A percentile compares a stretch with the other conserved stretches of the same genome.
Evolutionary conservation across 2,329 filamentous ascomycete species (phyloP).

Genomic region (Claviceps humidiphila): DNA sequence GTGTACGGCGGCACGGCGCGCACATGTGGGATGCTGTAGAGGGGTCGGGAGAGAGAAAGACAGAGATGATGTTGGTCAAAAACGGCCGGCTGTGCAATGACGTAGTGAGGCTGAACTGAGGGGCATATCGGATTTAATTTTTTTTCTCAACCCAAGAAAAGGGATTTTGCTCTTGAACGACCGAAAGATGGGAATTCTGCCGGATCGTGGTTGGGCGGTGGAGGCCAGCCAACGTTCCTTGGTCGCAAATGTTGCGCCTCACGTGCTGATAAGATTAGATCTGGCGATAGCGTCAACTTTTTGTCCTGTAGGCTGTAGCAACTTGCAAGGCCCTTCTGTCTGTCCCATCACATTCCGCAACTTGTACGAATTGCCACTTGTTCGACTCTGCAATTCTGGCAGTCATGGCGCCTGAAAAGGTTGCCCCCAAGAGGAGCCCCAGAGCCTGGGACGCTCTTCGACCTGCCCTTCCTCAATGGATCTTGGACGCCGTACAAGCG

Average conservation of each 20-base stretch:
- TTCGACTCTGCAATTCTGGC: background rate
- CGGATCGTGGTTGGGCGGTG: conserved; percentile 1
- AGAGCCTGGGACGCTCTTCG: conserved; percentile 31
- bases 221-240: background rate
- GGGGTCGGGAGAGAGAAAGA: background rate
- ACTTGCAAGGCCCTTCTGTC: no score
- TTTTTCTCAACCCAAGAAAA: background rate
- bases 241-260: conserved; percentile 1
- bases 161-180: background rate
- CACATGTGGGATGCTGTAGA: conserved; percentile 4
- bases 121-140: background rate
- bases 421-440: conserved; percentile 28
- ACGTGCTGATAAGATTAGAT: conserved; percentile 22
- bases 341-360: no score
- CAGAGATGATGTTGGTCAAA: background rate
- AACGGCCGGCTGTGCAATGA: conserved; percentile 7
- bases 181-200: conserved; percentile 4
- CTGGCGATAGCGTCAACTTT: conserved; percentile 7
- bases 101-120: conserved; percentile 4
- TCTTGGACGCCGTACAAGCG: conserved; percentile 66
- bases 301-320: background rate
- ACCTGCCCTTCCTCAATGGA: conserved; percentile 47
- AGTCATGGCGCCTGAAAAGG: conserved; percentile 21
- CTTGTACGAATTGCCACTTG: no score
- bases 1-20: conserved; percentile 2